Conservation (phyloP, 768 basidiomycete species). For the Inosperma sp. region DNA sequence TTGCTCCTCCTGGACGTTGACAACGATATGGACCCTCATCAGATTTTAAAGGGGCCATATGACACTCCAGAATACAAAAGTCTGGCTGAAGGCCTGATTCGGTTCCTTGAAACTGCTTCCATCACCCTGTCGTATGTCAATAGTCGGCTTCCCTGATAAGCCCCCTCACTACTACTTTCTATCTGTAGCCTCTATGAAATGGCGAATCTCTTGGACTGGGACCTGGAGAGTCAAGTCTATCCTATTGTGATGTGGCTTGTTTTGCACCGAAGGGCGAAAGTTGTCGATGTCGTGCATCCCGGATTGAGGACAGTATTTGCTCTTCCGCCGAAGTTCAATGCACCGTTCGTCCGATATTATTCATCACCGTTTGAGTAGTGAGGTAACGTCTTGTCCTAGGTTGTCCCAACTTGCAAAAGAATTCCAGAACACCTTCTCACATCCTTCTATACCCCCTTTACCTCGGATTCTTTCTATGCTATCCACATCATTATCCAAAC, state of each 20-base stretch:
- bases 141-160: neutral
- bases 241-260: conserved; percentile 92
- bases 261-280: conserved; percentile 81
- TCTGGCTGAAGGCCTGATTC: conserved; percentile 66
- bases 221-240: conserved; percentile 76
- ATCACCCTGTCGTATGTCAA: conserved; percentile 78
- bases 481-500: conserved; percentile 60
- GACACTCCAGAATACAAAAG: conserved; percentile 60
- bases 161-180: conserved; percentile 5
- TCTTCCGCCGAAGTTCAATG: conserved; percentile 59
- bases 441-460: conserved; percentile 60
- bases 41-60: conserved; percentile 55
- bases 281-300: conserved; percentile 80
- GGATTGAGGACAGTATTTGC: conserved; percentile 80
- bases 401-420: conserved; percentile 47
- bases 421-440: conserved; percentile 59
- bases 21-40: conserved; percentile 52
- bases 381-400: neutral
- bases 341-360: conserved; percentile 45
- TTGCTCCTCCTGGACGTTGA: conserved; percentile 67
- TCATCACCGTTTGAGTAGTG: neutral
- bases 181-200: conserved; percentile 64
- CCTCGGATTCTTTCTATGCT: conserved; percentile 71
- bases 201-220: conserved; percentile 77
- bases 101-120: conserved; percentile 69